Conservation (phyloP, 768 basidiomycete genomes). For the Pisolithus albus region DNA sequence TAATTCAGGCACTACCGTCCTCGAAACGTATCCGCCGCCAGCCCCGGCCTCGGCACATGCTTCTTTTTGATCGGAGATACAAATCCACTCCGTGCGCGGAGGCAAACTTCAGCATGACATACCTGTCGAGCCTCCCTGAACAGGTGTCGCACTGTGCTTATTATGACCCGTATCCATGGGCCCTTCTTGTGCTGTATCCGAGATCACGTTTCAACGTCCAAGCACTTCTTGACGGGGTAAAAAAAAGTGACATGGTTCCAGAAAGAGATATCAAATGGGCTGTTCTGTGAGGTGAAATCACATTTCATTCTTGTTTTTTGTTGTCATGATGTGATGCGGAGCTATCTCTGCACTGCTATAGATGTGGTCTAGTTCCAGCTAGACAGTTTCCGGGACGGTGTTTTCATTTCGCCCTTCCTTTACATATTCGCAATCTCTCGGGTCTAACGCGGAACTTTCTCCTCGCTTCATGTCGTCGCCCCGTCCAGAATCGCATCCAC, state of each 20-base stretch:
- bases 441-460: constrained; percentile 27
- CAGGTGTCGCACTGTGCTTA: not conserved
- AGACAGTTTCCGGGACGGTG: constrained; percentile 18
- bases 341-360: constrained; percentile 19
- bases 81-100: not conserved
- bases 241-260: constrained; percentile 15
- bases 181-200: not conserved
- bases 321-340: constrained; percentile 25
- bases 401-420: constrained; percentile 20
- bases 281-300: constrained; percentile 24
- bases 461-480: constrained; percentile 19
- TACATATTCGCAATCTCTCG: constrained; percentile 25
- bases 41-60: constrained; percentile 17
- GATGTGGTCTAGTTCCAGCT: constrained; percentile 14
- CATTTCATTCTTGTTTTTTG: constrained; percentile 19
- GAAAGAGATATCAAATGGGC: constrained; percentile 27
- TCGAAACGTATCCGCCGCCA: constrained; percentile 14
- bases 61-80: constrained; percentile 5
- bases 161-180: not conserved
- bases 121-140: not conserved
- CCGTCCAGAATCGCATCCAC: constrained; percentile 14
- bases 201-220: constrained; percentile 16
- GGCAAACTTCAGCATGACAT: not conserved
- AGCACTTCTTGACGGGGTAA: not conserved
- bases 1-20: constrained; percentile 26